Evolutionary conservation across 768 basidiomycete genomes (phyloP), one percentile per base, ranked within the genome.

Genomic region (Kwoniella pini): DNA sequence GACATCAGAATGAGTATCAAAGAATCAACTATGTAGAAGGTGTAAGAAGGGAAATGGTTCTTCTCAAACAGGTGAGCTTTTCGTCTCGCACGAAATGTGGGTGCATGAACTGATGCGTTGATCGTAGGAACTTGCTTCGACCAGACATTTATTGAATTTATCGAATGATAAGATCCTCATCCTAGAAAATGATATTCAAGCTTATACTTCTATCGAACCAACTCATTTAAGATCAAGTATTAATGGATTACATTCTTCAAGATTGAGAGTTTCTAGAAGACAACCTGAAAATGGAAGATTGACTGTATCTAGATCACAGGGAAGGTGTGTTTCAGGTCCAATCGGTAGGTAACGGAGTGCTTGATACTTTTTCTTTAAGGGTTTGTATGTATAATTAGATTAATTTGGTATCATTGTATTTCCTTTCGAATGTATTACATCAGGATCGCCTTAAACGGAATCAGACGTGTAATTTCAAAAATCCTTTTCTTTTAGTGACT

Each of bases 1-100:
- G 90, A 0, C 91, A 94, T 72, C 82, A 84, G 31, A 93, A 94
- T 71, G 88, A 89, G 9, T 85, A 86, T 1, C 92, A 95, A 77
- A 85, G 86, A 60, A 91, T 96, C 69, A 81, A 86, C 75, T 94
- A 95, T 67, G 86, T 96, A 15, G 93, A 94, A 60, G 83, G 86
- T 54, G 85, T 96, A 53, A 83, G 92, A 33, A 81, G 83, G 57
- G 91, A 95, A 73, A 80, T 94, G 49, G 85, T 89, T 2, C 86
- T 90, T 56, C 82, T 84, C 4, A 91, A 91, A 77, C 88, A 90
- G 78, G 91, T 90, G 62, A 60, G 22, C n/a, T n/a, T n/a, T n/a
- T n/a, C n/a, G n/a, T n/a, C n/a, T n/a, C n/a, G n/a, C 24, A 31
- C 3, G 9, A 19, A 28, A 22, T 17, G 24, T 36, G 11, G 27